phyloP scores from a whole-genome alignment of 768 basidiomycete species.

The Heimioporus sp. region DNA sequence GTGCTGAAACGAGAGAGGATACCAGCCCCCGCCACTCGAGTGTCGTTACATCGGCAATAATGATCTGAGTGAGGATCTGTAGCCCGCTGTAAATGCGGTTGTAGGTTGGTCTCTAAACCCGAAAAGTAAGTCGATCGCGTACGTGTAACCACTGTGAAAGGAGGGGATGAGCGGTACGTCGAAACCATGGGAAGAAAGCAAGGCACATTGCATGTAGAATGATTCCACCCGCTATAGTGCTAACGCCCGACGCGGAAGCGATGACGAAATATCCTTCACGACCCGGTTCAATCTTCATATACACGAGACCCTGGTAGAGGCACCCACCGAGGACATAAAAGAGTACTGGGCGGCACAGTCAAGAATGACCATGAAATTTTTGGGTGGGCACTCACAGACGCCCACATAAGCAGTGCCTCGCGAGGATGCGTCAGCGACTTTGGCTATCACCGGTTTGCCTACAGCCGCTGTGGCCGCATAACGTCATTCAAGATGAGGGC shows the following conservation, averaged over 20 bases:
- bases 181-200: background rate
- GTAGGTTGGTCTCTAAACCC: background rate
- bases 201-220: constrained; percentile 55
- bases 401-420: constrained; percentile 60
- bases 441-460: constrained; percentile 70
- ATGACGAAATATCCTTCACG: constrained; percentile 49
- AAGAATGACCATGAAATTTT: background rate
- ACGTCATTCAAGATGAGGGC: constrained; percentile 3
- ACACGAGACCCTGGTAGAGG: background rate
- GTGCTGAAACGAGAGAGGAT: constrained; percentile 43
- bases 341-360: constrained; percentile 34
- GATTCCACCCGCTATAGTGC: constrained; percentile 51
- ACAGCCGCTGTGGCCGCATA: constrained; percentile 36
- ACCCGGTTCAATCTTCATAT: background rate
- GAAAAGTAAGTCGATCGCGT: constrained; percentile 19
- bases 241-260: constrained; percentile 45
- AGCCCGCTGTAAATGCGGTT: constrained; percentile 40
- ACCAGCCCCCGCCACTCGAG: constrained; percentile 56
- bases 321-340: constrained; percentile 58
- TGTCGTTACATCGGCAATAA: constrained; percentile 61
- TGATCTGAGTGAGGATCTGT: constrained; percentile 61
- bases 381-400: constrained; percentile 46
- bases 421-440: constrained; percentile 68
- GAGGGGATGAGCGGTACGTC: constrained; percentile 20
- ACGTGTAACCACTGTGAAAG: constrained; percentile 56